Base-by-base conservation (phyloP, 2,329 filamentous ascomycete genomes). In the Akanthomyces dipterigenus region DNA sequence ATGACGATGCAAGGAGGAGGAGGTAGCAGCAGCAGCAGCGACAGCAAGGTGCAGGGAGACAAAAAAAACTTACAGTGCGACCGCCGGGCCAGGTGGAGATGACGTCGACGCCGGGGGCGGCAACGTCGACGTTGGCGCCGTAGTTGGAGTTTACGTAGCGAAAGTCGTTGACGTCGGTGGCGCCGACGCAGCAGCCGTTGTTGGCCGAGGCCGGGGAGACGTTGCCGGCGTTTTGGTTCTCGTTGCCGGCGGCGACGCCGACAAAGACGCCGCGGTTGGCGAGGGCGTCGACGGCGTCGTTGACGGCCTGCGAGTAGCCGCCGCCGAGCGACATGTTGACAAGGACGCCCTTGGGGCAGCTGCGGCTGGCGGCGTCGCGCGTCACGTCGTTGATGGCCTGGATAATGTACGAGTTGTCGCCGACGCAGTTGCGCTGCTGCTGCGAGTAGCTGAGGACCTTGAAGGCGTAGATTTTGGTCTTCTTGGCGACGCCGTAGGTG, bases 221-320 rank as follows among this genome's bases (percentile, higher is more conserved):
- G 66, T 72, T 76, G 59, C 63, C 66, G n/a, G 81, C 80, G 65
- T 83, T 74, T 64, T 73, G 68, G 62, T 72, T 71, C 31, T 72
- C 69, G 67, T 82, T 82, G 40, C 80, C 80, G 14, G 80, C 79
- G 6, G 80, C 80, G n/a, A 81, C 80, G 61, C 76, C 79, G 46
- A 81, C 71, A 61, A 80, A 78, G 62, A 81, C 70, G 40, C 80
- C 80, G 0, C 70, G 67, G 73, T 96, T 90, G 67, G 86, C 83
- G 61, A 90, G 78, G 46, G 87, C 87, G 73, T 93, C 91, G 64
- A 91, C 90, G 53, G 90, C 89, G 72, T 96, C 91, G 70, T 93
- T 89, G 24, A 88, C 88, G 70, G 96, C 90, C 70, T 89, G 92
- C 55, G 96, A 81, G 67, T 90, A 70, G 58, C 63, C 51, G 16